Conservation (phyloP, 2,329 filamentous ascomycete species). For the Chrysoporthe austroafricana region DNA sequence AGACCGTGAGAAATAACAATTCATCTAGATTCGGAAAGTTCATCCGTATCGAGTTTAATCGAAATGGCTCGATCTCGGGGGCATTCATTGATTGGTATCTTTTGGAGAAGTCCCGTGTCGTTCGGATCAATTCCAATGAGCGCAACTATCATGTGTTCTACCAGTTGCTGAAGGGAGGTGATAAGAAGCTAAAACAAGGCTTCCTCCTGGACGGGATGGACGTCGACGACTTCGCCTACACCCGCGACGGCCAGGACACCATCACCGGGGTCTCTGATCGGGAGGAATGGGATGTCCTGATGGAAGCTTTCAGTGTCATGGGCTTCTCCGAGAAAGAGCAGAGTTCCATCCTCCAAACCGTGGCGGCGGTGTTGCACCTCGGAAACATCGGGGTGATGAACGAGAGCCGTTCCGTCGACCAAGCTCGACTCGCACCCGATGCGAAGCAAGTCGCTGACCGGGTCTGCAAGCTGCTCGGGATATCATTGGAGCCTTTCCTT, state of each 20-base stretch:
- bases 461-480: conserved; percentile 83
- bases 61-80: conserved; percentile 86
- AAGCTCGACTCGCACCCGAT: conserved; percentile 80
- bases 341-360: conserved; percentile 77
- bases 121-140: conserved; percentile 83
- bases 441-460: conserved; percentile 75
- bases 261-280: conserved; percentile 88
- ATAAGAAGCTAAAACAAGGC: conserved; percentile 71
- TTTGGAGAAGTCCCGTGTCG: conserved; percentile 95
- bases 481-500: conserved; percentile 81
- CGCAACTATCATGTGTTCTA: conserved; percentile 98
- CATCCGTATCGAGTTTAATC: conserved; percentile 93
- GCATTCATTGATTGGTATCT: conserved; percentile 99
- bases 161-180: conserved; percentile 86
- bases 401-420: conserved; percentile 88
- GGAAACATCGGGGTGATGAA: conserved; percentile 90
- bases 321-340: conserved; percentile 88
- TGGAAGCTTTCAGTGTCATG: conserved; percentile 95
- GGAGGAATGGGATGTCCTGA: conserved; percentile 85
- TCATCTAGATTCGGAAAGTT: conserved; percentile 99
- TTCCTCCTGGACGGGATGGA: conserved; percentile 76
- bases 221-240: conserved; percentile 90
- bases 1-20: conserved; percentile 97
- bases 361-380: conserved; percentile 89
- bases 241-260: conserved; percentile 84